Evolutionary conservation across 2,329 filamentous ascomycete genomes (phyloP), one percentile per base, ranked within the genome.

Genomic region (Aureobasidium sp.): DNA sequence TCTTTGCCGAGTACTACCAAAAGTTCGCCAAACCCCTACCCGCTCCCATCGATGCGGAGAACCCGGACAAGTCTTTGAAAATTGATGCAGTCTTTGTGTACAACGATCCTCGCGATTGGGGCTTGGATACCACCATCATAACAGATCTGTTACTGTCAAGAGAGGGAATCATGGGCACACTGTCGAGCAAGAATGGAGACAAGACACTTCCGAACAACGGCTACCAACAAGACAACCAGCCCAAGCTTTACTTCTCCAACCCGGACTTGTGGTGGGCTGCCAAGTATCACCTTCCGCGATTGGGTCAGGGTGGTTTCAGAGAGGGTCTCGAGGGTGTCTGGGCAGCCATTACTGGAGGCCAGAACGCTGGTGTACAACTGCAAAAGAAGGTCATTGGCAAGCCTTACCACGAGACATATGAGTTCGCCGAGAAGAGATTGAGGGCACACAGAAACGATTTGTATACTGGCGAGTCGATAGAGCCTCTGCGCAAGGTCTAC

Each of bases 61-160:
- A 79, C 63, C 79, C 74, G 2, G 74, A 74, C 0, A 76, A 77
- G 15, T 81, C 78, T 19, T 80, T 93, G 52, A 91, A 90, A 68
- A 88, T 99, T 67, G 91, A 96, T 70, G 91, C 92, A 31, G 85
- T 97, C 31, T 88, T 97, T 69, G 88, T 97, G 7, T 97, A 93
- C 81, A 96, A 96, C 73, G 94, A 97, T 74, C 92, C 94, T 3
- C 85, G 94, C 61, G 94, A 99, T 77, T 99, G 94, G 94, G 91
- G 89, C 0, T 81, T 97, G 11, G 93, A 97, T 73, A 85, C 85
- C 2, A 89, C 96, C 71, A 78, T 97, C 68, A 88, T 97, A 62
- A 75, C 88, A 60, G 94, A 99, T 73, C 77, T 96, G 12, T 78
- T 97, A 7, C 80, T 96, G 44, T 96, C 92, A 0, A 79, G 84